Percentiles rank a stretch among this genome's conserved stretches.
phyloP scores from a whole-genome alignment of 352 stramenopile genomes.

The Globisporangium splendens region DNA sequence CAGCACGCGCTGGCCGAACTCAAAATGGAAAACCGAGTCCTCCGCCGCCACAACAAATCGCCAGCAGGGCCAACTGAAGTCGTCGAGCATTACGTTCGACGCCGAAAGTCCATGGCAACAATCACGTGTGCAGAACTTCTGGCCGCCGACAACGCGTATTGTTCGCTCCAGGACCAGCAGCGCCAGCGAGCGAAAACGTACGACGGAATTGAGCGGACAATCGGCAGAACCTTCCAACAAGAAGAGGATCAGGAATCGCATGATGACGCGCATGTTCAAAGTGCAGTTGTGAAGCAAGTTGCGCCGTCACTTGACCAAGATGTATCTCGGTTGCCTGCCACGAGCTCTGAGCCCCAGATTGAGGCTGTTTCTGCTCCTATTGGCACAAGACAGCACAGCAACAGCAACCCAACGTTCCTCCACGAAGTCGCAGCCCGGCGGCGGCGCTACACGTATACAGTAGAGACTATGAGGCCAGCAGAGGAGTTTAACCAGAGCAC shows the following conservation, averaged over 20 bases:
- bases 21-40: conserved; percentile 33
- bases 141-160: conserved; percentile 3
- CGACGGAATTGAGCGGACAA: too few relatives aligned
- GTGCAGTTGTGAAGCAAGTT: too few relatives aligned
- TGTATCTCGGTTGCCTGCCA: too few relatives aligned
- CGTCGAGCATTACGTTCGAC: background rate
- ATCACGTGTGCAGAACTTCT: conserved; percentile 14
- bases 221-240: too few relatives aligned
- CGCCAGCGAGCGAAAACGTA: too few relatives aligned
- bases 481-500: conserved; percentile 7
- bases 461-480: conserved; percentile 12
- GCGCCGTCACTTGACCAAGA: too few relatives aligned
- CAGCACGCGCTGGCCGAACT: conserved; percentile 24
- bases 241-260: too few relatives aligned
- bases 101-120: conserved; percentile 4
- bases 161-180: background rate
- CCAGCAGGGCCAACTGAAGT: background rate
- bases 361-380: too few relatives aligned
- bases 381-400: background rate
- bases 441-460: conserved; percentile 14
- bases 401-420: conserved; percentile 5
- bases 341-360: too few relatives aligned
- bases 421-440: conserved; percentile 11
- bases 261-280: too few relatives aligned
- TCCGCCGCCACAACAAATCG: conserved; percentile 16